Evolutionary conservation across 1,284 basidiomycete genomes (phyloP).

Genomic region (Malassezia equina): DNA sequence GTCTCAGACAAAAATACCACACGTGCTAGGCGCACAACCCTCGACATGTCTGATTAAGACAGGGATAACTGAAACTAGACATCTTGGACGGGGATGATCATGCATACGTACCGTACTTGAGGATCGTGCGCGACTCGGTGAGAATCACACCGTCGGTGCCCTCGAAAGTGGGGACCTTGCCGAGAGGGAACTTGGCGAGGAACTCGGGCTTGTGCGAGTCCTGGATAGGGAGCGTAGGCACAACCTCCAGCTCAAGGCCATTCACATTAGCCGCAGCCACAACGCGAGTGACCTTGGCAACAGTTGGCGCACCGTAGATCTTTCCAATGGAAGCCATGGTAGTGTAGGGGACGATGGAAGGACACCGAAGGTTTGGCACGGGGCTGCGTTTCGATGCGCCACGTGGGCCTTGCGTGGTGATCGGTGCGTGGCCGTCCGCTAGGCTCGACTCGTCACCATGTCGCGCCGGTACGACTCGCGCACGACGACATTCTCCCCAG

Average conservation of each 20-base stretch:
- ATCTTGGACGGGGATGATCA: constrained; percentile 57
- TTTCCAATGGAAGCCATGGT: constrained; percentile 43
- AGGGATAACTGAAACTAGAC: constrained; percentile 43
- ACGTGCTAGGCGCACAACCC: constrained; percentile 18
- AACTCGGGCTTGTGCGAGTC: constrained; percentile 43
- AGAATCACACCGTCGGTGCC: constrained; percentile 67
- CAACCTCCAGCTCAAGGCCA: constrained; percentile 39
- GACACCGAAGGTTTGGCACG: neutral
- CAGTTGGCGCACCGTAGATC: constrained; percentile 32
- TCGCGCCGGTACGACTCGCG: constrained; percentile 45
- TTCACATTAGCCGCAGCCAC: constrained; percentile 42
- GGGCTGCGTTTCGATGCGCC: neutral
- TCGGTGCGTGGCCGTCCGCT: neutral
- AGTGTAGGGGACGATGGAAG: neutral
- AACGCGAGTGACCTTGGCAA: constrained; percentile 23
- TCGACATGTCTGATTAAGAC: constrained; percentile 54
- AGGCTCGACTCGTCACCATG: constrained; percentile 22
- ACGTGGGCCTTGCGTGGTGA: neutral
- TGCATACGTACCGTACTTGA: constrained; percentile 80
- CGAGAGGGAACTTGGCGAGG: constrained; percentile 36
- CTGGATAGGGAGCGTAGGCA: constrained; percentile 22
- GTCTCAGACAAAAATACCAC: constrained; percentile 16
- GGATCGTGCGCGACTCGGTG: constrained; percentile 69
- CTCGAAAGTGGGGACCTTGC: constrained; percentile 65
- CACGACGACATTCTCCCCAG: constrained; percentile 49